Percentiles rank a stretch among this genome's conserved stretches.
These are phyloP conservation scores for Phytopythium kandeliae DNA, from an alignment of 352 stramenopile genomes.

Conservation along the genomic window DNA sequence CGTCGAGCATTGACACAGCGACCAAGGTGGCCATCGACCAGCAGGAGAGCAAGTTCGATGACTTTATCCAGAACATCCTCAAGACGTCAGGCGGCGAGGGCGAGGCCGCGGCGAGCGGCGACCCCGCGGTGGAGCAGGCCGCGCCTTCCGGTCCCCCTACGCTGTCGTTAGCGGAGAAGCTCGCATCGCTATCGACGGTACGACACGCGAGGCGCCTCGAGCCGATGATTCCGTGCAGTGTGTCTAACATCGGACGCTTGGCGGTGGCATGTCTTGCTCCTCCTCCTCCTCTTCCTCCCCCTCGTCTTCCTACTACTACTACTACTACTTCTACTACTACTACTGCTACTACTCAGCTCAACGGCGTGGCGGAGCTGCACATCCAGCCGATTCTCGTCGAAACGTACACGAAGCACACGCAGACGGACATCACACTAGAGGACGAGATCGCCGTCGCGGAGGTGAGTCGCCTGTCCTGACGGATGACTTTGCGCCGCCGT, in stretches of 20 bases:
- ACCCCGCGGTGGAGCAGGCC: slow-evolving; percentile 9
- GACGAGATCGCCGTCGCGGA: slow-evolving; percentile 64
- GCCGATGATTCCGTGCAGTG: no score
- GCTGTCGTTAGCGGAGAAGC: slow-evolving; percentile 72
- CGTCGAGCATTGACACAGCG: slow-evolving; percentile 34
- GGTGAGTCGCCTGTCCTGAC: no score
- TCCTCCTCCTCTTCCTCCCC: no score
- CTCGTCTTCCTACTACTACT: no score
- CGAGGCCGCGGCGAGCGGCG: slow-evolving; percentile 12
- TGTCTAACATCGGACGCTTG: no score
- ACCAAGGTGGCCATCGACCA: slow-evolving; percentile 35
- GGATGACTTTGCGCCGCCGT: no score
- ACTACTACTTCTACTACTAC: no score
- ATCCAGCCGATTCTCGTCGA: slow-evolving; percentile 78
- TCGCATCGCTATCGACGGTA: slow-evolving; percentile 72
- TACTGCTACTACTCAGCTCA: slow-evolving; percentile 36
- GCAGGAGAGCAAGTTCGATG: slow-evolving; percentile 70
- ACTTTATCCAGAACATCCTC: slow-evolving; percentile 85
- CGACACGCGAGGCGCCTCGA: neutral
- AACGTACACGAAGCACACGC: slow-evolving; percentile 80
- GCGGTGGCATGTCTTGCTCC: no score
- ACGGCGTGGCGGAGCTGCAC: slow-evolving; percentile 70
- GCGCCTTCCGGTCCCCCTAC: slow-evolving; percentile 22
- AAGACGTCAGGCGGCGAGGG: slow-evolving; percentile 36
- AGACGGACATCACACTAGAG: slow-evolving; percentile 81